phyloP scores from a whole-genome alignment of 1,284 basidiomycete species.

The Boletus mariae region DNA sequence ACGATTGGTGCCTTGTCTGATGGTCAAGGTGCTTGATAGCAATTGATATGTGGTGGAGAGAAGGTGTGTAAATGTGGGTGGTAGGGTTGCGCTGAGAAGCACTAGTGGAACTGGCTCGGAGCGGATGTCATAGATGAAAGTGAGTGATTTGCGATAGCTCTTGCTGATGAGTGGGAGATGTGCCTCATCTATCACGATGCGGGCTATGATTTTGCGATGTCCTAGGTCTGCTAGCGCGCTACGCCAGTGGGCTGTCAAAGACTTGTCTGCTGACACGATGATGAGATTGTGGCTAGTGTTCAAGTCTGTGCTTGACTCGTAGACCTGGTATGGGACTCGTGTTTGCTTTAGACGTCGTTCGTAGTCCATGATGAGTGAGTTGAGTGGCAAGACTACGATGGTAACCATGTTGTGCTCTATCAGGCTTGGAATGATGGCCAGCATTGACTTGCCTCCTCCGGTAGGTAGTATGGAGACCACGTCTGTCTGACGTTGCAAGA shows the following conservation, averaged over 20 bases:
- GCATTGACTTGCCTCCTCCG: constrained; percentile 13
- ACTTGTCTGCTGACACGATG: constrained; percentile 7
- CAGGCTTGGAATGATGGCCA: constrained; percentile 8
- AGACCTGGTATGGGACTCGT: neutral
- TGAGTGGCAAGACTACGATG: constrained; percentile 1
- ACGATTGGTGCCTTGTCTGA: neutral
- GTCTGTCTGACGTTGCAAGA: neutral
- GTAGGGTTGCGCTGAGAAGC: neutral
- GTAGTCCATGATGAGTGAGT: constrained; percentile 13
- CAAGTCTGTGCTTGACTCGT: neutral
- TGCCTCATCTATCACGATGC: neutral
- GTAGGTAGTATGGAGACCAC: neutral
- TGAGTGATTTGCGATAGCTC: neutral
- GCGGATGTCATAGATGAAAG: neutral
- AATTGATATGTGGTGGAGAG: neutral
- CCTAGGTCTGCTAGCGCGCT: accelerated
- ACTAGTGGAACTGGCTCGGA: neutral
- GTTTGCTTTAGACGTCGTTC: neutral
- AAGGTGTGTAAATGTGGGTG: neutral
- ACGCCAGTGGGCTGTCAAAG: neutral
- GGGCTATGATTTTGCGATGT: neutral
- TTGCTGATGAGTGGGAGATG: neutral
- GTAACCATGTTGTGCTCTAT: neutral
- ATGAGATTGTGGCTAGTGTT: neutral
- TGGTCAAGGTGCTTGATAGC: accelerated